Evolutionary conservation across 306 rosid genomes (phyloP).

Genomic region (Citrullus amarus): DNA sequence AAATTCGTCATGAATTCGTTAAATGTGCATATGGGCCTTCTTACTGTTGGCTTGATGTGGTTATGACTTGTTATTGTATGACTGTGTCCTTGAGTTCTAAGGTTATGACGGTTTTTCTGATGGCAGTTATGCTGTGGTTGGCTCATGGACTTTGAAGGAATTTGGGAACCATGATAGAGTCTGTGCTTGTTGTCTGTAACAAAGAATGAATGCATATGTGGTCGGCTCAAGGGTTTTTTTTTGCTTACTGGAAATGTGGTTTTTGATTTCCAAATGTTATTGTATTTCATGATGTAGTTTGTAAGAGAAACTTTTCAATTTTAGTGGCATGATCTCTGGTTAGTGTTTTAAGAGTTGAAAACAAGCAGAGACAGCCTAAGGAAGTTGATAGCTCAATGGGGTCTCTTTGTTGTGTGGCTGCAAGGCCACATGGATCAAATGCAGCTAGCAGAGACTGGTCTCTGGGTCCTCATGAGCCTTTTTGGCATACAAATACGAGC

Average conservation of each 20-base stretch:
- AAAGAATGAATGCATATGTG: not conserved
- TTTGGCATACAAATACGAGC: slow-evolving; percentile 88
- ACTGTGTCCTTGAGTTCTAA: no score
- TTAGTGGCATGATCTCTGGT: slow-evolving; percentile 2
- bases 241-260: not conserved
- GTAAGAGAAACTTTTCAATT: not conserved
- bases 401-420: slow-evolving; percentile 99
- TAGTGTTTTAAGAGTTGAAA: slow-evolving; percentile 17
- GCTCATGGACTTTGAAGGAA: not conserved
- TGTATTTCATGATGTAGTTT: not conserved
- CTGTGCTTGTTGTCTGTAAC: not conserved
- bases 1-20: not conserved
- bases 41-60: not conserved
- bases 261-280: not conserved
- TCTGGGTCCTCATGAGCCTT: slow-evolving; percentile 74
- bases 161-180: not conserved
- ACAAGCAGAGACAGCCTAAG: slow-evolving; percentile 27
- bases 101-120: not conserved
- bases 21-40: not conserved
- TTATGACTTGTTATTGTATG: not conserved
- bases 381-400: slow-evolving; percentile 83
- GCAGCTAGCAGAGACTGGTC: slow-evolving; percentile 91
- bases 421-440: slow-evolving; percentile 96
- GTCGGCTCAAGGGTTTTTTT: not conserved
- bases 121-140: not conserved